phyloP scores from a whole-genome alignment of 805 yeast species.

The Candida lessepsii region DNA sequence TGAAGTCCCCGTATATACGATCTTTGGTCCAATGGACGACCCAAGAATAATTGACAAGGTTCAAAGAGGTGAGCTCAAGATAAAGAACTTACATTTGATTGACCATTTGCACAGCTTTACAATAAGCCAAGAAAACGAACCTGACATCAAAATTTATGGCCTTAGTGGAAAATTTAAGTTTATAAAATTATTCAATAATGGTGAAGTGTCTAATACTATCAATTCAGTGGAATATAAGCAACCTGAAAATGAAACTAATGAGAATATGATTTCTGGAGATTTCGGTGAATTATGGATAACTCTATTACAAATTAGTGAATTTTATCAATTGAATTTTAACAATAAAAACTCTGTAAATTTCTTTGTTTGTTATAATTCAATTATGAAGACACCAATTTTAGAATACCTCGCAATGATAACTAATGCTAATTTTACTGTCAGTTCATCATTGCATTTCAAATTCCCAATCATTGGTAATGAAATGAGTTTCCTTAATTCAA shows the following conservation, averaged over 20 bases:
- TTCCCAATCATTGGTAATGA: conserved; percentile 72
- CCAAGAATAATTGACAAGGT: conserved; percentile 63
- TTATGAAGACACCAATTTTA: conserved; percentile 65
- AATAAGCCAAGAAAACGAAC: conserved; percentile 39
- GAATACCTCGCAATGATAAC: conserved; percentile 65
- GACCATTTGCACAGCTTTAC: conserved; percentile 55
- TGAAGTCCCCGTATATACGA: conserved; percentile 70
- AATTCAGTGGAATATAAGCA: not conserved
- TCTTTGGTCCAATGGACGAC: conserved; percentile 78
- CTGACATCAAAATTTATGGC: conserved; percentile 57
- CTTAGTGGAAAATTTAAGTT: conserved; percentile 70
- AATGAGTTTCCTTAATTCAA: conserved; percentile 57
- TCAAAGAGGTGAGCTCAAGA: conserved; percentile 48
- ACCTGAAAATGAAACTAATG: conserved; percentile 3
- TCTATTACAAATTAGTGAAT: conserved; percentile 65
- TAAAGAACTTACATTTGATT: conserved; percentile 59
- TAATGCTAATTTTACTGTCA: conserved; percentile 69
- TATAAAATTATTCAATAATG: conserved; percentile 52
- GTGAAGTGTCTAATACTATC: conserved; percentile 7
- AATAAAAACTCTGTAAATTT: conserved; percentile 50
- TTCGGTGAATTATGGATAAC: conserved; percentile 73
- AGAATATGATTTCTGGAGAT: conserved; percentile 22
- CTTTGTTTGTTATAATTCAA: conserved; percentile 68
- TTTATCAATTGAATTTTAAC: conserved; percentile 26
- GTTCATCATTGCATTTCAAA: conserved; percentile 71